phyloP scores from a whole-genome alignment of 2,329 filamentous ascomycete genomes.

The Corinectria fuckeliana region DNA sequence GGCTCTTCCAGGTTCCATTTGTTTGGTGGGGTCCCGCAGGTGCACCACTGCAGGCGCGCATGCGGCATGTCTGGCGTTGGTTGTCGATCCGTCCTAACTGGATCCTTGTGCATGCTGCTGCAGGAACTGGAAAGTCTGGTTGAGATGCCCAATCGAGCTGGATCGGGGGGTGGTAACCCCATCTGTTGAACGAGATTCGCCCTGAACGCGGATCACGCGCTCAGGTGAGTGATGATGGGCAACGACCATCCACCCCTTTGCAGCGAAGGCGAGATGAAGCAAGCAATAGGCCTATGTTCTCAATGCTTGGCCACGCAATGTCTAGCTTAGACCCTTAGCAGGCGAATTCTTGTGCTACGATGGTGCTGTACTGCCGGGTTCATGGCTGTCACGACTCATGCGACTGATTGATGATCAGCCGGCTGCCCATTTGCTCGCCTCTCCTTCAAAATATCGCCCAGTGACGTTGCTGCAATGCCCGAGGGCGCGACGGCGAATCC shows the following conservation, averaged over 20 bases:
- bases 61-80: conserved; percentile 10
- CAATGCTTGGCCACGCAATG: too few species aligned
- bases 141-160: not conserved
- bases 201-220: not conserved
- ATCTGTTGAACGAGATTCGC: not conserved
- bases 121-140: conserved; percentile 3
- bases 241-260: not conserved
- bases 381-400: not conserved
- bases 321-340: conserved; percentile 1
- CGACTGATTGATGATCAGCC: not conserved
- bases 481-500: not conserved
- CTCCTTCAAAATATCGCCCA: not conserved
- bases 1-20: conserved; percentile 18
- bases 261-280: too few species aligned
- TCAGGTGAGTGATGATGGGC: not conserved
- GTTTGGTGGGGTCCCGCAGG: conserved; percentile 31
- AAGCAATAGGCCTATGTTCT: too few species aligned
- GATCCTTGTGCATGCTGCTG: not conserved
- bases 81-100: not conserved
- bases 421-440: not conserved
- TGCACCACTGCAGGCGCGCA: conserved; percentile 20
- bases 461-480: conserved; percentile 3
- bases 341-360: not conserved
- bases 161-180: not conserved
- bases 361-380: not conserved